Percentiles rank a stretch among this genome's conserved stretches.
These are phyloP conservation scores for Kodamaea lidongshanica DNA, from an alignment of 805 yeast genomes.

Conservation along the genomic window DNA sequence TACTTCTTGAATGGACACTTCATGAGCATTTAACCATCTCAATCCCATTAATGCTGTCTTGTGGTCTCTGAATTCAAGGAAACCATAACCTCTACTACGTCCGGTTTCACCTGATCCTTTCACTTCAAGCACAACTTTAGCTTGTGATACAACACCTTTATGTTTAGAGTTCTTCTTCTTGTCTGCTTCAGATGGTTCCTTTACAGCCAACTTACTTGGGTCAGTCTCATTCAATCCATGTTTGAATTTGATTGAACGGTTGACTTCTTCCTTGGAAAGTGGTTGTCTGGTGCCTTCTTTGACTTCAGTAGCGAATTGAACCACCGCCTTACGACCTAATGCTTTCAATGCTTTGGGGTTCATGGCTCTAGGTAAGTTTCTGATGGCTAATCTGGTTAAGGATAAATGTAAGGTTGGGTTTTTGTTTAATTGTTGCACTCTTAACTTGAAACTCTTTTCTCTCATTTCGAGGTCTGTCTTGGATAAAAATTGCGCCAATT, in stretches of 20 bases:
- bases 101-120: constrained; percentile 85
- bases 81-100: constrained; percentile 95
- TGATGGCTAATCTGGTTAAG: constrained; percentile 88
- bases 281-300: constrained; percentile 71
- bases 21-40: constrained; percentile 94
- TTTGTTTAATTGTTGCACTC: constrained; percentile 84
- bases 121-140: constrained; percentile 88
- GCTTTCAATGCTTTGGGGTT: constrained; percentile 83
- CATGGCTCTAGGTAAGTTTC: constrained; percentile 92
- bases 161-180: constrained; percentile 58
- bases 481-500: constrained; percentile 63
- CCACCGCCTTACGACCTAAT: constrained; percentile 89
- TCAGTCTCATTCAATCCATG: constrained; percentile 30
- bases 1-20: constrained; percentile 66
- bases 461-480: constrained; percentile 77
- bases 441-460: constrained; percentile 76
- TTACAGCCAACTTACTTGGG: no score
- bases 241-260: constrained; percentile 70
- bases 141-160: constrained; percentile 87
- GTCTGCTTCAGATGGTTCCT: constrained; percentile 29
- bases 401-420: constrained; percentile 90
- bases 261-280: constrained; percentile 79
- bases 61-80: constrained; percentile 88
- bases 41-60: constrained; percentile 90
- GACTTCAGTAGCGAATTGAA: constrained; percentile 88